Evolutionary conservation across 2,329 filamentous ascomycete species (phyloP).

Genomic region (Pseudomassariella vexata): DNA sequence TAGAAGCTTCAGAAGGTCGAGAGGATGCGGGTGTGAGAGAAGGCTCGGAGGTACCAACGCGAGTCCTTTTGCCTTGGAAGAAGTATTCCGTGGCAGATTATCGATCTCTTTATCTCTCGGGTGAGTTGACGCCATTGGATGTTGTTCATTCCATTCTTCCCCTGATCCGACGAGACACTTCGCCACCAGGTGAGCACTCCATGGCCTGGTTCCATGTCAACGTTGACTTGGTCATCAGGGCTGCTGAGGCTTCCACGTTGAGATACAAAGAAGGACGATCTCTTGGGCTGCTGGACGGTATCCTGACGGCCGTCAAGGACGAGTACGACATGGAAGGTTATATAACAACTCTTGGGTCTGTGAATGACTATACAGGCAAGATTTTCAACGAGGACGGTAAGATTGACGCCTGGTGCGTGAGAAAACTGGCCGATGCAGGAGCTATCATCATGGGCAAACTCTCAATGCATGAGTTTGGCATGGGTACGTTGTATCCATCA

Average conservation of each 20-base stretch:
- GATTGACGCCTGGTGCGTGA: slow-evolving; percentile 63
- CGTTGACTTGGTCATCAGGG: slow-evolving; percentile 31
- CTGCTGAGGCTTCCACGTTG: slow-evolving; percentile 37
- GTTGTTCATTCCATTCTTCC: slow-evolving; percentile 39
- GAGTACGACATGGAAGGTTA: slow-evolving; percentile 74
- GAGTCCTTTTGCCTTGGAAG: too few relatives aligned
- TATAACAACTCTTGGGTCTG: slow-evolving; percentile 57
- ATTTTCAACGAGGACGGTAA: slow-evolving; percentile 25
- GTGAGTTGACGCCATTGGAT: slow-evolving; percentile 38
- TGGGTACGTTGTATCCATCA: too few relatives aligned
- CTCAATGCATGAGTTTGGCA: slow-evolving; percentile 71
- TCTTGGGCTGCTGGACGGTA: slow-evolving; percentile 62
- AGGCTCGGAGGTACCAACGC: too few relatives aligned
- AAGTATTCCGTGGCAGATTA: slow-evolving; percentile 36
- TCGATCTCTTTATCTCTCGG: slow-evolving; percentile 36
- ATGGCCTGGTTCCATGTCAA: slow-evolving; percentile 39
- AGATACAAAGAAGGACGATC: slow-evolving; percentile 48
- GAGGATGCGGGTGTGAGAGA: neutral
- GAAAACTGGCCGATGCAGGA: slow-evolving; percentile 64
- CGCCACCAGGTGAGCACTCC: slow-evolving; percentile 31
- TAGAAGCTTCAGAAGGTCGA: neutral
- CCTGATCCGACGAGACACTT: slow-evolving; percentile 34
- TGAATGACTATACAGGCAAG: slow-evolving; percentile 50
- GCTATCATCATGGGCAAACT: slow-evolving; percentile 67
- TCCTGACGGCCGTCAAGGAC: slow-evolving; percentile 71